Evolutionary conservation across 805 yeast species (phyloP).

Genomic region (Clavispora fructus): DNA sequence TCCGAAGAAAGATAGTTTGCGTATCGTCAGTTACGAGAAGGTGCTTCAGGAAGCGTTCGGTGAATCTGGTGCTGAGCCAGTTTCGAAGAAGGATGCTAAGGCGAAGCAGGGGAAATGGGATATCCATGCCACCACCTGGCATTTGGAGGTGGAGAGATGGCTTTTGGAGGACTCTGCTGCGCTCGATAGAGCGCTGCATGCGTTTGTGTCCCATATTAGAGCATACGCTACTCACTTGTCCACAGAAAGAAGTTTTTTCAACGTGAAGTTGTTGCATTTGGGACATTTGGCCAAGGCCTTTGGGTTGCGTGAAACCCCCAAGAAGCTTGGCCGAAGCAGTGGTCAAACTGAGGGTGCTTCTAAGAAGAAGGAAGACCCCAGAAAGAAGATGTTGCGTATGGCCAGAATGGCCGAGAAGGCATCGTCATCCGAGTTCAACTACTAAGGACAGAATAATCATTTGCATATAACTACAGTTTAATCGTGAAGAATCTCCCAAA

Average conservation of each 20-base stretch:
- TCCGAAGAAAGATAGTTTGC: slow-evolving; percentile 30
- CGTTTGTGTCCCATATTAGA: slow-evolving; percentile 82
- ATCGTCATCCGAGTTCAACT: slow-evolving; percentile 72
- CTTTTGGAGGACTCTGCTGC: slow-evolving; percentile 61
- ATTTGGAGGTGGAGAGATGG: slow-evolving; percentile 84
- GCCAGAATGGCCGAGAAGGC: slow-evolving; percentile 66
- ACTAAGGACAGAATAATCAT: slow-evolving; percentile 14
- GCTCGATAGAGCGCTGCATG: slow-evolving; percentile 67
- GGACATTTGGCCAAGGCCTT: slow-evolving; percentile 96
- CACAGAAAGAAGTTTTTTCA: slow-evolving; percentile 73
- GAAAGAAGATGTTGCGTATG: slow-evolving; percentile 67
- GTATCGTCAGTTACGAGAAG: slow-evolving; percentile 30
- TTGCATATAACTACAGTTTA: not conserved
- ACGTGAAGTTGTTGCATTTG: slow-evolving; percentile 75
- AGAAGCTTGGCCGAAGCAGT: slow-evolving; percentile 54
- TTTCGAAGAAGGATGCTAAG: slow-evolving; percentile 32
- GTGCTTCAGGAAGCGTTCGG: slow-evolving; percentile 32
- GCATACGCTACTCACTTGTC: slow-evolving; percentile 95
- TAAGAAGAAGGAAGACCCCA: slow-evolving; percentile 59
- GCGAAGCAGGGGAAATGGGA: slow-evolving; percentile 67
- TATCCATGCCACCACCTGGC: slow-evolving; percentile 94
- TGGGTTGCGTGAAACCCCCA: slow-evolving; percentile 93
- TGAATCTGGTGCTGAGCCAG: slow-evolving; percentile 32
- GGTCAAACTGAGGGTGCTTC: slow-evolving; percentile 14
- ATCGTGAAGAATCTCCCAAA: slow-evolving; percentile 47